Evolutionary conservation across 2,329 filamentous ascomycete genomes (phyloP), one percentile per base, ranked within the genome.

Genomic region (Fusarium falciforme): DNA sequence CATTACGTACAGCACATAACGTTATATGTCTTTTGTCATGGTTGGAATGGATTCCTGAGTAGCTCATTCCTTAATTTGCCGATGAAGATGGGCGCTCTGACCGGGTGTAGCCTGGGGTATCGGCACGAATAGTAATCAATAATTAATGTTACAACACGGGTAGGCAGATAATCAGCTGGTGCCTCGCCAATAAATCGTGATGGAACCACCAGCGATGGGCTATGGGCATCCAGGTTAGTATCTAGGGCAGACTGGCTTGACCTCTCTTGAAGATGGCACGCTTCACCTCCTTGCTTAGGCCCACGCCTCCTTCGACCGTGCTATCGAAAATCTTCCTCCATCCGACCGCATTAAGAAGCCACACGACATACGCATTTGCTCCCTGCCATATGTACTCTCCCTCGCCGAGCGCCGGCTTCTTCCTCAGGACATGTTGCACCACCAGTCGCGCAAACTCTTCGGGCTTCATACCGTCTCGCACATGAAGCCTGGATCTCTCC

Each of bases 271-370:
- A 52, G 9, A 52, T 52, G 27, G 47, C 22, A 3, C 47, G 22
- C 47, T 52, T 52, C 8, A 52, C 47, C 47, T 52, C 47, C 22
- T 29, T 52, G 6, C 8, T 54, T 6, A 54, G 16, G 31, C 66
- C 47, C 20, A 47, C 54, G 3, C 25, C 31, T 25, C 40, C 52
- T 20, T 67, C 65, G 5, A 58, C 33, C 5, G 35, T 60, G 22
- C 52, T 12, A 25, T 67, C 60, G 33, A 67, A 67, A n/a, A 67
- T 60, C 54, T 67, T 67, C 16, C 60, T 64, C 54, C 60, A 60
- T 35, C 65, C 65, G 35, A 67, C 20, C 17, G 60, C 60, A 55
- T 67, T 64, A 1, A 67, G 47, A 7, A 67, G 33, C 65, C 65
- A 67, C 4, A 67, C 14, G 6, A 54, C 6, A 36, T 42, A 64